Evolutionary conservation across 345 rosid genomes (phyloP).

Genomic region (Acer campestre): DNA sequence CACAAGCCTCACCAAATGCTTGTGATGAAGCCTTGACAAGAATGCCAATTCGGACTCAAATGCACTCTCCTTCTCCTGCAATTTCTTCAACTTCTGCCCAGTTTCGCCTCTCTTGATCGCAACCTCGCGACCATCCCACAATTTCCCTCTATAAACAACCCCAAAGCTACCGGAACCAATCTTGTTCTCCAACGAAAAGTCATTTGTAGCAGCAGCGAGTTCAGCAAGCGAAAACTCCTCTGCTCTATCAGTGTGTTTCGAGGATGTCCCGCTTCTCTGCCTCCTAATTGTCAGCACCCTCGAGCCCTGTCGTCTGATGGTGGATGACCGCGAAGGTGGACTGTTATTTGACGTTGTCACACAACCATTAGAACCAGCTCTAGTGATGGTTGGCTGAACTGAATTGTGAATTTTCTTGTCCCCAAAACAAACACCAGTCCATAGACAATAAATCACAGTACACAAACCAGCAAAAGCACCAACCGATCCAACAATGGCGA

Average conservation of each 20-base stretch:
- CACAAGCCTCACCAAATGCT: constrained; percentile 83
- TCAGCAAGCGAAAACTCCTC: constrained; percentile 72
- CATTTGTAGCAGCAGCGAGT: constrained; percentile 75
- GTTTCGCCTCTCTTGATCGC: constrained; percentile 92
- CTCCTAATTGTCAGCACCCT: constrained; percentile 64
- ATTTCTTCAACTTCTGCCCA: constrained; percentile 56
- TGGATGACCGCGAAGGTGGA: constrained; percentile 60
- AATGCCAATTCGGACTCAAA: constrained; percentile 86
- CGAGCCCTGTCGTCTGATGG: constrained; percentile 80
- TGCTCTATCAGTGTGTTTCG: constrained; percentile 75
- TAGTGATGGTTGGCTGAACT: constrained; percentile 84
- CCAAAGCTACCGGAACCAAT: constrained; percentile 94
- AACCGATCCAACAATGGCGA: constrained; percentile 71
- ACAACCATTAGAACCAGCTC: constrained; percentile 56
- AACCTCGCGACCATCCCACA: constrained; percentile 75
- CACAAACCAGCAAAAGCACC: constrained; percentile 70
- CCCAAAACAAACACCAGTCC: constrained; percentile 82
- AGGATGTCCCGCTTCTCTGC: constrained; percentile 93
- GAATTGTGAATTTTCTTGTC: constrained; percentile 88
- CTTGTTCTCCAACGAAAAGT: constrained; percentile 75
- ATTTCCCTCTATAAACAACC: constrained; percentile 73
- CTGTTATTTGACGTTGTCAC: constrained; percentile 47
- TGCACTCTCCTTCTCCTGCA: constrained; percentile 90
- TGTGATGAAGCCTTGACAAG: constrained; percentile 85
- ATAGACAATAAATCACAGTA: constrained; percentile 59